Conservation (phyloP, 176 grass and related monocot species). For the Dactylis glomerata region DNA sequence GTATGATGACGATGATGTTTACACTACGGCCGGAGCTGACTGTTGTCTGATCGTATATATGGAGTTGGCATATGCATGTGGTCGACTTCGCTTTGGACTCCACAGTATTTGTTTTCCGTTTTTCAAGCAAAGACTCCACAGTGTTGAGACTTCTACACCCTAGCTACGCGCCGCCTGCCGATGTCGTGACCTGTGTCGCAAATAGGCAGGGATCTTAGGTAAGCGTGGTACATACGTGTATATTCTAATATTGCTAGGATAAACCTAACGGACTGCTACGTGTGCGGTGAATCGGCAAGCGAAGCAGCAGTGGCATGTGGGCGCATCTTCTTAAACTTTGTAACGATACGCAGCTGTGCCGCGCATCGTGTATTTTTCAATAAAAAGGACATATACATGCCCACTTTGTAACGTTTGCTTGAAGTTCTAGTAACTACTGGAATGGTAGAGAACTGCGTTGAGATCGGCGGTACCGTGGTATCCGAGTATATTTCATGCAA, state of each 20-base stretch:
- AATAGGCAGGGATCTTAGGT: neutral
- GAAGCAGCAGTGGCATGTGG: neutral
- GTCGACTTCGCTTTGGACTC: conserved; percentile 20
- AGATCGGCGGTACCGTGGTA: no score
- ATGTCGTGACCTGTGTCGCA: conserved; percentile 9
- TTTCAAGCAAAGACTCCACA: neutral
- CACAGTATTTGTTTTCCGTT: neutral
- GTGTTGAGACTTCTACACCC: neutral
- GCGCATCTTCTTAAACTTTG: neutral
- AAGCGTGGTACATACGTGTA: neutral
- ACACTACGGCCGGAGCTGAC: neutral
- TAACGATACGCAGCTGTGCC: neutral
- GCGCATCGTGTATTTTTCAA: neutral
- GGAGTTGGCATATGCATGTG: neutral
- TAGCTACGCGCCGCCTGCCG: neutral
- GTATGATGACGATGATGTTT: neutral
- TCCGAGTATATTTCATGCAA: no score
- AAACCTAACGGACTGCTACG: neutral
- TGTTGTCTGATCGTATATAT: neutral
- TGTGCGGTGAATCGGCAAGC: neutral
- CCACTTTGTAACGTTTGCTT: no score
- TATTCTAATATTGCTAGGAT: neutral
- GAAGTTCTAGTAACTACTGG: neutral
- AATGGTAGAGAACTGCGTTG: neutral
- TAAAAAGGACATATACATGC: no score